Conservation (phyloP, 768 basidiomycete species). For the Russula virescens region DNA sequence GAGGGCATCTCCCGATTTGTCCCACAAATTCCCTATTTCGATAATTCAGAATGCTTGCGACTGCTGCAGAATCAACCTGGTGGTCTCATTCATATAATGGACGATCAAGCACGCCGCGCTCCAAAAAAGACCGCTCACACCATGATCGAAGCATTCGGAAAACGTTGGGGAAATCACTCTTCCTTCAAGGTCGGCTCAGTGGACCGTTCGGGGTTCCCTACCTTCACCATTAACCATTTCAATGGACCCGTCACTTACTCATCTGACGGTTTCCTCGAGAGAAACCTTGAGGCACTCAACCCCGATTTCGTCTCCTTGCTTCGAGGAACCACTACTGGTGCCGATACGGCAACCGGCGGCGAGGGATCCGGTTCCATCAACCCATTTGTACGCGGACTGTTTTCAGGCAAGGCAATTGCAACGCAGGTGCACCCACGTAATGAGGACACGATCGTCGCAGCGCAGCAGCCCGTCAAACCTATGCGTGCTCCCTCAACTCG, state of each 20-base stretch:
- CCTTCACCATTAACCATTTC: slow-evolving; percentile 90
- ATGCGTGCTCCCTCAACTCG: slow-evolving; percentile 90
- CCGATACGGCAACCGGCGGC: slow-evolving; percentile 38
- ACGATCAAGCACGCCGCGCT: slow-evolving; percentile 83
- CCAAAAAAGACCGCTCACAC: slow-evolving; percentile 90
- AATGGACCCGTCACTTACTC: slow-evolving; percentile 91
- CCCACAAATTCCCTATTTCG: slow-evolving; percentile 73
- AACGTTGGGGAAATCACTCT: slow-evolving; percentile 91
- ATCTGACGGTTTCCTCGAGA: slow-evolving; percentile 81
- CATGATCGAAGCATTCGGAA: slow-evolving; percentile 91
- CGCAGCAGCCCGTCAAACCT: slow-evolving; percentile 89
- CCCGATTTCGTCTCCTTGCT: slow-evolving; percentile 91
- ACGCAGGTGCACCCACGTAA: slow-evolving; percentile 88
- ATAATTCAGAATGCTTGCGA: slow-evolving; percentile 86
- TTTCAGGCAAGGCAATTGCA: slow-evolving; percentile 83
- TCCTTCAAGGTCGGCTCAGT: slow-evolving; percentile 79
- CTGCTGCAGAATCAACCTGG: slow-evolving; percentile 83
- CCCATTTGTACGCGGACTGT: slow-evolving; percentile 87
- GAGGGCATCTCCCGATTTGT: slow-evolving; percentile 73
- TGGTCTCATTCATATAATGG: slow-evolving; percentile 95
- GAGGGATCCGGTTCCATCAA: slow-evolving; percentile 80
- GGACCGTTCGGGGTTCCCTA: slow-evolving; percentile 73
- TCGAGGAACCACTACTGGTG: slow-evolving; percentile 45
- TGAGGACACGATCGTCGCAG: slow-evolving; percentile 93
- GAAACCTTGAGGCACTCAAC: slow-evolving; percentile 84